phyloP scores from a whole-genome alignment of 805 yeast genomes.

The Allodekkera sacchari region DNA sequence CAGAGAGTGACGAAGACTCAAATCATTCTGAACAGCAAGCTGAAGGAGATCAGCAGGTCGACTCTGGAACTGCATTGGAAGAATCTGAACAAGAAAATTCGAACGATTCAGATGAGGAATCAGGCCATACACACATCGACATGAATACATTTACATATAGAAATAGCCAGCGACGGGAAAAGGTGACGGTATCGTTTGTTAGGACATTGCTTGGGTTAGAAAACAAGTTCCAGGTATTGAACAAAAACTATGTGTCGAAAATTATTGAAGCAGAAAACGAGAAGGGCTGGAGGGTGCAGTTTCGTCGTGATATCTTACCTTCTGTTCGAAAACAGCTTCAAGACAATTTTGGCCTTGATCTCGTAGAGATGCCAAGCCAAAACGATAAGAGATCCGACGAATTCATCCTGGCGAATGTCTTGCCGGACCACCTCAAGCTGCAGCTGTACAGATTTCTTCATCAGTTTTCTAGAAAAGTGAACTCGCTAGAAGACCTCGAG shows the following conservation, averaged over 20 bases:
- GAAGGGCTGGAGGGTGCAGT: conserved; percentile 19
- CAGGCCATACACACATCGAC: too few species aligned
- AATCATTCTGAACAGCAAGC: too few species aligned
- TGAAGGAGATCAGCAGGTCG: too few species aligned
- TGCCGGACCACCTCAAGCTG: conserved; percentile 15
- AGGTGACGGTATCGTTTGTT: conserved; percentile 18
- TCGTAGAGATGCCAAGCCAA: conserved; percentile 16
- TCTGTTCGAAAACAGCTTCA: conserved; percentile 8
- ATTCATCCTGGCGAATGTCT: conserved; percentile 16
- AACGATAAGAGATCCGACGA: conserved; percentile 9
- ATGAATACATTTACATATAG: too few species aligned
- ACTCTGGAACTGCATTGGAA: too few species aligned
- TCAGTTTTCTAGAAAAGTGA: conserved; percentile 6
- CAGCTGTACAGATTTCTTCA: conserved; percentile 13
- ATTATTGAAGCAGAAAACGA: conserved; percentile 22
- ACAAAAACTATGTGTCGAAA: conserved; percentile 18
- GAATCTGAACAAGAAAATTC: too few species aligned
- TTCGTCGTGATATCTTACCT: conserved; percentile 18
- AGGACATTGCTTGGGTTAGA: conserved; percentile 22
- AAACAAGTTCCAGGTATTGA: conserved; percentile 19
- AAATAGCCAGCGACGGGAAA: conserved; percentile 7
- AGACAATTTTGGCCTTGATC: conserved; percentile 17
- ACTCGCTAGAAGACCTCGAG: conserved; percentile 9
- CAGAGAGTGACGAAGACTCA: too few species aligned
- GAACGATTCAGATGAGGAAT: too few species aligned